A percentile compares a stretch with the other conserved stretches of the same genome.
phyloP scores from a whole-genome alignment of 352 stramenopile species.

The Pythium rishiriense region DNA sequence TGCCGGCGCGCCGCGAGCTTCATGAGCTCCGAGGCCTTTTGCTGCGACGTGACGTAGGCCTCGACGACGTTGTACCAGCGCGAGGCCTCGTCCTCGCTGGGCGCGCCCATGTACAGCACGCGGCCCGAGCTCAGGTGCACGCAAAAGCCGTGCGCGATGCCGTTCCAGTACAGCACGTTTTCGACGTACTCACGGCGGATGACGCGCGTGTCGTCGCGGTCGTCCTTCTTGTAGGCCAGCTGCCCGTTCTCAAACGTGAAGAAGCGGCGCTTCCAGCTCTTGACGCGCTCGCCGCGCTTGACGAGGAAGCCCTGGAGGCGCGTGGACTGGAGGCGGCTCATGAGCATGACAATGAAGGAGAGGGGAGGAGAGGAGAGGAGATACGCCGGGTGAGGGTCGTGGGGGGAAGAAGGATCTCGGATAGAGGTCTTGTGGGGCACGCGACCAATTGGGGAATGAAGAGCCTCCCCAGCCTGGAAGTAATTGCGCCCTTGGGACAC shows the following conservation, averaged over 20 bases:
- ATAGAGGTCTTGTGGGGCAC: conserved; percentile 8
- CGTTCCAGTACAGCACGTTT: conserved; percentile 65
- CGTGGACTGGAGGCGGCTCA: conserved; percentile 14
- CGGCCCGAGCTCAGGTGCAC: conserved; percentile 54
- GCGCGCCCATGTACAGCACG: conserved; percentile 48
- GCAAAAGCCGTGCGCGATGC: conserved; percentile 58
- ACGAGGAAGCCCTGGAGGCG: conserved; percentile 50
- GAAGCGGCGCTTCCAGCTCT: conserved; percentile 70
- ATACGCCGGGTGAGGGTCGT: conserved; percentile 1
- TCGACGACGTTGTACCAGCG: conserved; percentile 60
- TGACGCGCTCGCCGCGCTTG: conserved; percentile 61
- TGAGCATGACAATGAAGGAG: conserved; percentile 13
- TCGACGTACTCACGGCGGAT: conserved; percentile 52
- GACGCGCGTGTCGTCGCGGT: conserved; percentile 40
- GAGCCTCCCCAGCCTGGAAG: too few species aligned
- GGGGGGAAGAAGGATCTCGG: neutral
- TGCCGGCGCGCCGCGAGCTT: conserved; percentile 45
- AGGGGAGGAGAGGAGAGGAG: neutral
- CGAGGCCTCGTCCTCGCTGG: conserved; percentile 49
- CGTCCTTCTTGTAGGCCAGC: conserved; percentile 62
- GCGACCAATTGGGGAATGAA: conserved; percentile 11
- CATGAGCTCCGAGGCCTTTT: conserved; percentile 44
- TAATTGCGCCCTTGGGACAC: neutral
- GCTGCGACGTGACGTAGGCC: conserved; percentile 43
- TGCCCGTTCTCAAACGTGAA: conserved; percentile 65